Base-by-base conservation (phyloP, 2,329 filamentous ascomycete genomes). In the Microsporum canis region DNA sequence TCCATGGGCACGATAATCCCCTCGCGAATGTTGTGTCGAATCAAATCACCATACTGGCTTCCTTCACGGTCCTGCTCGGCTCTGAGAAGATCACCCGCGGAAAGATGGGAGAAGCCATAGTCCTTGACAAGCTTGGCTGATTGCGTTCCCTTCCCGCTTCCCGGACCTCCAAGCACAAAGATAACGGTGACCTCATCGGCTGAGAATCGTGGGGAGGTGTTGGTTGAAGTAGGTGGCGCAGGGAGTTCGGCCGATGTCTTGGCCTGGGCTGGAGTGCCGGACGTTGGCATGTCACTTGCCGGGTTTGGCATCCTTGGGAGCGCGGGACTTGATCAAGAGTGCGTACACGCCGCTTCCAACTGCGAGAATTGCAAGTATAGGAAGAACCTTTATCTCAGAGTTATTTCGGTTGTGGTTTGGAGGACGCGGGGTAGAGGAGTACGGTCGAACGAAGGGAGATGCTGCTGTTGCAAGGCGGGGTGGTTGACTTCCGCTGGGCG, bases 1-100 rank as follows among this genome's bases (percentile, higher is more conserved):
- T 97, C 92, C 89, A 96, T 95, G n/a, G 94, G 94, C 65, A 99
- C 94, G 74, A 99, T 99, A 68, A 85, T 85, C 63, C 94, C 94
- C 73, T 99, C 87, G 71, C 88, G 89, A 80, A 99, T 99, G 79
- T 94, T 91, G 68, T 87, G 83, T 73, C 87, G 87, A 82, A 99
- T 99, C 77, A 97, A 82, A 66, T 91, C 84, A 72, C 94, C 94
- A 73, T 95, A 97, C 75, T 96, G 81, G 66, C 86, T 90, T 62
- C 89, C 91, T 0, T 84, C 82, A 3, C 92, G 88, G 71, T 92
- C 82, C 77, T 97, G 94, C 79, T 99, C 94, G 65, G 90, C 91
- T 63, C 94, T 89, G 65, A 99, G 82, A 53, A 99, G 82, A 75
- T 99, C 94, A 62, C 94, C 94, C 0, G 94, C 94, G 3, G 88